Base-by-base conservation (phyloP, 129 eudicot species). In the Escallonia herrerae region DNA sequence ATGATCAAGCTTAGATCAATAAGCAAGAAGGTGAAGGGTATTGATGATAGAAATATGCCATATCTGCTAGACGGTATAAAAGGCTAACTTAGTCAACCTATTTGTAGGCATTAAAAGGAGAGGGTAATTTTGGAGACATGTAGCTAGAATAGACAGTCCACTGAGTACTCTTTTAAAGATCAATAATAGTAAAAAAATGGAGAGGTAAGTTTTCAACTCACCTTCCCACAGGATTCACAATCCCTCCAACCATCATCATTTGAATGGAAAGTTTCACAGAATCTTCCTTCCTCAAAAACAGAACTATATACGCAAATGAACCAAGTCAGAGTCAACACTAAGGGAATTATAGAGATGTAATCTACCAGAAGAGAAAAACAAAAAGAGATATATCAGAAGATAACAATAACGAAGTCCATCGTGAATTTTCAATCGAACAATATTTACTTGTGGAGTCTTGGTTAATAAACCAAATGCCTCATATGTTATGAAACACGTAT, bases 211-310 rank as follows among this genome's bases (percentile, higher is more conserved):
- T 9, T 43, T 67, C 40, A 45, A 62, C 90, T 42, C 53, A 85
- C 87, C 83, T 85, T 79, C 55, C 81, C 87, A 63, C 95, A 87
- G 37, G 90, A 76, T 83, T 83, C 90, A 74, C 95, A 87, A 58
- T 87, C 87, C 73, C 95, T 83, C 95, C 95, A 87, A 56, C 95
- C 95, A 55, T 79, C 90, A 41, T 87, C 85, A 9, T 53, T 74
- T 51, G 87, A 87, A 74, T 87, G 95, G 77, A 87, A 87, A 14
- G 83, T 78, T 74, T 83, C 95, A 67, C 95, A 87, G 74, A 87
- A 87, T 63, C 80, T 79, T 60, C 95, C 95, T 40, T 81, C 83
- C 74, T 81, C 90, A 15, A 76, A 83, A 43, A 83, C 79, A 76
- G 83, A 87, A 56, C 95, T 86, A 68, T 54, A 64, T 60, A 43